phyloP scores from a whole-genome alignment of 495 filamentous ascomycete species.

The Schizothecium vesticola region DNA sequence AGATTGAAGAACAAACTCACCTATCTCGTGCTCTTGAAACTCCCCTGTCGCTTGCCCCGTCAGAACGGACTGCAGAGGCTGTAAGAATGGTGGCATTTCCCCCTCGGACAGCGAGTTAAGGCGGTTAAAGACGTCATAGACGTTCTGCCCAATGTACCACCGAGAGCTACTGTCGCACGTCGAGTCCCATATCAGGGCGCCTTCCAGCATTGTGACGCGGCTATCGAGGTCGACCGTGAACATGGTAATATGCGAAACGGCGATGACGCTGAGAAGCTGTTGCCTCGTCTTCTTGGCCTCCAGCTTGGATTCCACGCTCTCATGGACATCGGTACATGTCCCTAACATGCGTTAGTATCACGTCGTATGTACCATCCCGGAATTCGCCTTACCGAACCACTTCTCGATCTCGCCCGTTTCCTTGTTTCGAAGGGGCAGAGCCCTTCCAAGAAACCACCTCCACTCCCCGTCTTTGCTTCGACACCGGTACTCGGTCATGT shows the following conservation, averaged over 20 bases:
- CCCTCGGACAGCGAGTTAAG: slow-evolving; percentile 27
- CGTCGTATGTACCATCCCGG: background rate
- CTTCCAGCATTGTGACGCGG: slow-evolving; percentile 59
- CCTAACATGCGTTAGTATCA: slow-evolving; percentile 14
- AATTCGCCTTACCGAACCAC: slow-evolving; percentile 55
- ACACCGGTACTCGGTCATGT: slow-evolving; percentile 62
- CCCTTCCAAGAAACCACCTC: slow-evolving; percentile 67
- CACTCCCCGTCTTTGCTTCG: slow-evolving; percentile 55
- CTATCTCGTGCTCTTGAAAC: slow-evolving; percentile 45
- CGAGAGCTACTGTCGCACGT: slow-evolving; percentile 19
- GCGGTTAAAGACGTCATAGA: slow-evolving; percentile 54
- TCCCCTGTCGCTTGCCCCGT: slow-evolving; percentile 46
- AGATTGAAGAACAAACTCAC: slow-evolving; percentile 15
- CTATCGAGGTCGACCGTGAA: slow-evolving; percentile 57
- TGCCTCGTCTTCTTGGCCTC: slow-evolving; percentile 53
- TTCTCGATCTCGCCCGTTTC: slow-evolving; percentile 58
- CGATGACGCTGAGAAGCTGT: slow-evolving; percentile 62
- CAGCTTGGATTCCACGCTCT: slow-evolving; percentile 55
- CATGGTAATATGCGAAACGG: slow-evolving; percentile 60
- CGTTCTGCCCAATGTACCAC: slow-evolving; percentile 49
- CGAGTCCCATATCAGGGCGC: slow-evolving; percentile 50
- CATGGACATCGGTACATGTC: slow-evolving; percentile 64
- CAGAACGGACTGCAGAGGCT: slow-evolving; percentile 54
- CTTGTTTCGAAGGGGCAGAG: slow-evolving; percentile 55
- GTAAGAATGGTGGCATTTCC: slow-evolving; percentile 41